A percentile compares a stretch with the other conserved stretches of the same genome.
These are phyloP conservation scores for Astrothelium subdiscretum DNA, from an alignment of 495 filamentous ascomycete genomes.

Conservation along the genomic window DNA sequence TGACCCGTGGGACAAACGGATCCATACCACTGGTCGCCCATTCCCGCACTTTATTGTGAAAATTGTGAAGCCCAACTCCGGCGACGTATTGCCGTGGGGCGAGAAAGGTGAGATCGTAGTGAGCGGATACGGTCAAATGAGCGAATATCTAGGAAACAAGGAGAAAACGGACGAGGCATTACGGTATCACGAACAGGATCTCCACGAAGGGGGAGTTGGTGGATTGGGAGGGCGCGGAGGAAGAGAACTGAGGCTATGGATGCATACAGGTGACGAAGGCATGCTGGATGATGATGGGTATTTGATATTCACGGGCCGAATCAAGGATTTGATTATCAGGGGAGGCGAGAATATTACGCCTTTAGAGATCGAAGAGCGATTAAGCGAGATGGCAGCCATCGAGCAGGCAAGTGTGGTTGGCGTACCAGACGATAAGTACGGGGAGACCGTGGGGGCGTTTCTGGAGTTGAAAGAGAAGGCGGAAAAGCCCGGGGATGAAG, in stretches of 20 bases:
- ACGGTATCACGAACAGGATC: conserved; percentile 11
- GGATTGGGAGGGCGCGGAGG: conserved; percentile 3
- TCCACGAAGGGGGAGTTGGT: conserved; percentile 8
- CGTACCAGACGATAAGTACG: conserved; percentile 19
- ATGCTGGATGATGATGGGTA: conserved; percentile 18
- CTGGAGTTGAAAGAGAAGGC: conserved; percentile 9
- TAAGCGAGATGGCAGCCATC: conserved; percentile 14
- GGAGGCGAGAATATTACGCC: conserved; percentile 23
- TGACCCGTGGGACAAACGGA: conserved; percentile 17
- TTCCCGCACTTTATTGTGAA: conserved; percentile 17
- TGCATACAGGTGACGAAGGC: conserved; percentile 24
- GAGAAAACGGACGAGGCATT: conserved; percentile 15
- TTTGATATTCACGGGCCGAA: conserved; percentile 18
- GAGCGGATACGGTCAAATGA: conserved; percentile 17
- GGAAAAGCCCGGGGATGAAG: conserved; percentile 9
- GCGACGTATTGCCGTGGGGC: conserved; percentile 15
- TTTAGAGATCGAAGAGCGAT: conserved; percentile 20
- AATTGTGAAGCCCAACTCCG: conserved; percentile 15
- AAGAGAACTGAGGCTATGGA: conserved; percentile 13
- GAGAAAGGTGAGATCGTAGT: conserved; percentile 19
- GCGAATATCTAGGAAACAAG: conserved; percentile 14
- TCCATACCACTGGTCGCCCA: conserved; percentile 14
- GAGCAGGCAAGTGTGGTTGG: conserved; percentile 16
- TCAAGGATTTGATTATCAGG: conserved; percentile 22
- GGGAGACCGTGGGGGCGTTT: conserved; percentile 17